Evolutionary conservation across 768 basidiomycete genomes (phyloP).

Genomic region (Lentinula sp.): DNA sequence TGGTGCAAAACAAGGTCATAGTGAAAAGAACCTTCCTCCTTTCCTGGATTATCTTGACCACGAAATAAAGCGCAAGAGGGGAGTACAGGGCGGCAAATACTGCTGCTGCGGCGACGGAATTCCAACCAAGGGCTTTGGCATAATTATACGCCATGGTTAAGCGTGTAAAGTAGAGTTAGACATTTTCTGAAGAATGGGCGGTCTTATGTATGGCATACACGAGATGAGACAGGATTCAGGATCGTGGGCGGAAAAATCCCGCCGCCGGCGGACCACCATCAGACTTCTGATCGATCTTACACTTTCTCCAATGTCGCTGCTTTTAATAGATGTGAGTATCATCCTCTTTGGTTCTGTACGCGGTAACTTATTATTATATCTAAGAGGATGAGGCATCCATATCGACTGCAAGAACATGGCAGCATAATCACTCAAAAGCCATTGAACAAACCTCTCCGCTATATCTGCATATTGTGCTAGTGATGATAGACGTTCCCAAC

Average conservation of each 20-base stretch:
- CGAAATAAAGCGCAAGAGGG: constrained; percentile 15
- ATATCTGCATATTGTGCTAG: constrained; percentile 79
- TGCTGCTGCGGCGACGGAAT: constrained; percentile 16
- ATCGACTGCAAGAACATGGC: constrained; percentile 92
- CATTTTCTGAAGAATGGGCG: too few species aligned
- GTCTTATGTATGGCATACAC: too few species aligned
- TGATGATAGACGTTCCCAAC: too few species aligned
- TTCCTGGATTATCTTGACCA: constrained; percentile 13
- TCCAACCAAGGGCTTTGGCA: constrained; percentile 11
- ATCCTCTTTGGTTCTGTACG: constrained; percentile 1
- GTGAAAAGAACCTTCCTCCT: constrained; percentile 19
- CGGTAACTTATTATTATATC: constrained; percentile 48
- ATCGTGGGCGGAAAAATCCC: too few species aligned
- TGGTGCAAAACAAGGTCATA: constrained; percentile 19
- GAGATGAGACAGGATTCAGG: too few species aligned
- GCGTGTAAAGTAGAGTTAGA: too few species aligned
- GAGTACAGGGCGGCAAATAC: constrained; percentile 22
- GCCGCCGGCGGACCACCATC: too few species aligned
- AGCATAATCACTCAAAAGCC: constrained; percentile 87
- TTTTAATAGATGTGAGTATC: constrained; percentile 50
- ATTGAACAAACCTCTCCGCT: constrained; percentile 90
- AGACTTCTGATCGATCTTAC: too few species aligned
- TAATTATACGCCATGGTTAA: constrained; percentile 5
- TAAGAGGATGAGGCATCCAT: constrained; percentile 87
- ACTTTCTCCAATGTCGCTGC: too few species aligned